Conservation (phyloP, 371 early-diverging fungal genomes). For the Circinella umbellata region DNA sequence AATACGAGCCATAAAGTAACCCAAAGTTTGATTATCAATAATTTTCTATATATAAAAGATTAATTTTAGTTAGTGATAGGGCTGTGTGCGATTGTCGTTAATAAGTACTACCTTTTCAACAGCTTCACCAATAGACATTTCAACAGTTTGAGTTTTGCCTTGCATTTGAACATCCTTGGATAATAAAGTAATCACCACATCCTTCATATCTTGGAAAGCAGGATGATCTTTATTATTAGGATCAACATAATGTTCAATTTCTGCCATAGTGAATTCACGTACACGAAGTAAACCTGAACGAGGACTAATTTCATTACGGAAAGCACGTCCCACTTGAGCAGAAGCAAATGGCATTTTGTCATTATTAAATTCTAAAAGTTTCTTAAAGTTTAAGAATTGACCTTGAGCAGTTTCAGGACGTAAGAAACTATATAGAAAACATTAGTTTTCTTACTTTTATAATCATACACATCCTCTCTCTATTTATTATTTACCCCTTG, state of each 20-base stretch:
- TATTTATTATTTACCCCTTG: constrained; percentile 68
- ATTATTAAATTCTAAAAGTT: constrained; percentile 97
- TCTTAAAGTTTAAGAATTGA: constrained; percentile 99
- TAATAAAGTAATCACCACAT: constrained; percentile 79
- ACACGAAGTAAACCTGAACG: constrained; percentile 98
- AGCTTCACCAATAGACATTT: constrained; percentile 95
- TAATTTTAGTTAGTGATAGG: too few species aligned
- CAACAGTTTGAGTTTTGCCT: constrained; percentile 72
- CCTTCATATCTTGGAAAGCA: constrained; percentile 87
- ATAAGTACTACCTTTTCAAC: constrained; percentile 82
- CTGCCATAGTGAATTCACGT: constrained; percentile 99
- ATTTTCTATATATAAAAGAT: constrained; percentile 75
- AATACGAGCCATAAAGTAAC: constrained; percentile 98
- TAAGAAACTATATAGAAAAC: constrained; percentile 69
- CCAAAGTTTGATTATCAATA: constrained; percentile 97
- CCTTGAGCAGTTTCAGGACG: constrained; percentile 99
- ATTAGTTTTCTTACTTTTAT: neutral
- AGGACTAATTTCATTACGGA: constrained; percentile 99
- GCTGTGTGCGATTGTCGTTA: too few species aligned
- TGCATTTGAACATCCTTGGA: constrained; percentile 79
- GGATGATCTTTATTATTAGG: constrained; percentile 94
- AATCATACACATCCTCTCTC: neutral
- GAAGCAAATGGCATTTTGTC: constrained; percentile 99
- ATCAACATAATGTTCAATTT: constrained; percentile 99
- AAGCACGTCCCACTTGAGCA: constrained; percentile 98